A percentile compares a stretch with the other conserved stretches of the same genome.
Evolutionary conservation across 129 eudicot species (phyloP).

Genomic region (Ambrosia artemisiifolia): DNA sequence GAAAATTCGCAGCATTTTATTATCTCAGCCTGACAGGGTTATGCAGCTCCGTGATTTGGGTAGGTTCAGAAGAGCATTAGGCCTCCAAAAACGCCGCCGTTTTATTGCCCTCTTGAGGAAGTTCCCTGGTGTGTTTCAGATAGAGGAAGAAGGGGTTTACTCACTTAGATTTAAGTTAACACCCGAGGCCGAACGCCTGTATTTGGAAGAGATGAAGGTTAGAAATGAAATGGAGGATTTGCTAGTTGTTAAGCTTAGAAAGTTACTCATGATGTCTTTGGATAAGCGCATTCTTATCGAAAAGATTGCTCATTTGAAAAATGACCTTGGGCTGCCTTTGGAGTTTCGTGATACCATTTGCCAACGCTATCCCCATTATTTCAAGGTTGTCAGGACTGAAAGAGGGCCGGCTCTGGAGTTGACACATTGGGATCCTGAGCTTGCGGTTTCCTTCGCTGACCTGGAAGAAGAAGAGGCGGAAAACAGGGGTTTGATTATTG

Average conservation of each 20-base stretch:
- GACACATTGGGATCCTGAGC: slow-evolving; percentile 94
- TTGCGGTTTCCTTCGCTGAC: slow-evolving; percentile 89
- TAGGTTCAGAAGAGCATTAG: slow-evolving; percentile 71
- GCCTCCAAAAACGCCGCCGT: slow-evolving; percentile 64
- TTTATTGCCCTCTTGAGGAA: slow-evolving; percentile 72
- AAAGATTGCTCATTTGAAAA: slow-evolving; percentile 83
- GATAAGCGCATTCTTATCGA: slow-evolving; percentile 82
- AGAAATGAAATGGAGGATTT: slow-evolving; percentile 91
- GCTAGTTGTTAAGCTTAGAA: slow-evolving; percentile 75
- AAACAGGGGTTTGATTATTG: slow-evolving; percentile 76
- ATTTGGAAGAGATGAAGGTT: slow-evolving; percentile 80
- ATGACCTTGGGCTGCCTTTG: slow-evolving; percentile 77
- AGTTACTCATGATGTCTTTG: slow-evolving; percentile 87
- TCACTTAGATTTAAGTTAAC: slow-evolving; percentile 71
- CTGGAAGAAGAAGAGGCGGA: slow-evolving; percentile 71
- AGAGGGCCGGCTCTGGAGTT: slow-evolving; percentile 83
- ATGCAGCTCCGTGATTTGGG: slow-evolving; percentile 89
- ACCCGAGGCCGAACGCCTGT: slow-evolving; percentile 81
- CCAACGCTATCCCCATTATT: slow-evolving; percentile 82
- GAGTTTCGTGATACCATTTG: slow-evolving; percentile 86
- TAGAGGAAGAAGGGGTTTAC: slow-evolving; percentile 90
- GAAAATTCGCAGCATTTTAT: slow-evolving; percentile 68
- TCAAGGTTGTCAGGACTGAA: slow-evolving; percentile 65
- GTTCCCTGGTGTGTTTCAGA: slow-evolving; percentile 91
- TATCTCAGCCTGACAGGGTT: slow-evolving; percentile 64